Base-by-base conservation (phyloP, 2,329 filamentous ascomycete genomes). In the Aureobasidium sp. region DNA sequence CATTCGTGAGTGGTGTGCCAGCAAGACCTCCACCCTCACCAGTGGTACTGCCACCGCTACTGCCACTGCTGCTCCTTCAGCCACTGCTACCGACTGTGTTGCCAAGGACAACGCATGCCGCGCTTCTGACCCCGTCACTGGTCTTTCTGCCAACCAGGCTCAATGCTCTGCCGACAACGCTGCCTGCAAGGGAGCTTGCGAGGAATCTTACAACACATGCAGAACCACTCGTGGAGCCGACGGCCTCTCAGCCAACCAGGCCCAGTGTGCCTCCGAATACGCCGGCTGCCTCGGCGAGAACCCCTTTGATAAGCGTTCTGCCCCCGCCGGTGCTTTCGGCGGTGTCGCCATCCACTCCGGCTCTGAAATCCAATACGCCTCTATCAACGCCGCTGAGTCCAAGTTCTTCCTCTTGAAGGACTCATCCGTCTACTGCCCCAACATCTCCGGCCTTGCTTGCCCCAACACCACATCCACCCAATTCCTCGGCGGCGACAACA, bases 261-360 rank as follows among this genome's bases (percentile, higher is more conserved):
- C 61, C 27, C 25, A 44, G 11, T 62, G 61, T 27, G 54, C 61
- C 36, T 44, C 53, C 39, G 29, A 51, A 3, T 62, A 59, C 53
- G 44, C 54, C 9, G 6, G 5, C 42, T 62, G 61, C 47, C 61
- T 62, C 25, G 61, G 61, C 61, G 44, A 59, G 44, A 62, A 62
- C 29, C 54, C 54, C 34, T 62, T 62, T 16, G 45, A 34, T 13
- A 41, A 45, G 39, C 54, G 54, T 32, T 16, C 61, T 13, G 42
- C 57, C 2, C 47, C 58, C 13, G 41, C 48, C 16, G 50, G 59
- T 47, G 59, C 64, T 25, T 67, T 68, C 57, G 57, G 59, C 55
- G 64, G 65, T 48, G 47, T 66, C 37, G 62, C 65, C 61, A 66
- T 67, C 49, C 57, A 32, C 53, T 64, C 66, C 27, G 66, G 63